Conservation (phyloP, 1,284 basidiomycete genomes). For the Cryptococcus hybrid region DNA sequence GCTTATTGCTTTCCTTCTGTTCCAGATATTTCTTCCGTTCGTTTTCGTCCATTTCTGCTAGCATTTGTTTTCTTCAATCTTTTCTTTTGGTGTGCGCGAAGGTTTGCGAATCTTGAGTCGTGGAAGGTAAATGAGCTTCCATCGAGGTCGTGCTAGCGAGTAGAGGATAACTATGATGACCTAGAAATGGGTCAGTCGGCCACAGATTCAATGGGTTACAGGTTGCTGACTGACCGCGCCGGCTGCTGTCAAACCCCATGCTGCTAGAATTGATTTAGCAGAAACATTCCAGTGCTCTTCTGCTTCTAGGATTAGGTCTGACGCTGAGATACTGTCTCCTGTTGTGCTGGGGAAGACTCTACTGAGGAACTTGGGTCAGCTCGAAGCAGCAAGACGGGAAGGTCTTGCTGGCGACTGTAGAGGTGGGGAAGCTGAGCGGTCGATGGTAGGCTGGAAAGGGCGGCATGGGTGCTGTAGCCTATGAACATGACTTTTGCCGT, state of each 20-base stretch:
- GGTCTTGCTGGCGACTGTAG: no score
- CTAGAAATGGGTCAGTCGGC: conserved; percentile 5
- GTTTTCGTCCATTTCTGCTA: background rate
- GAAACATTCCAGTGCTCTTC: conserved; percentile 31
- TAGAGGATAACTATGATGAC: conserved; percentile 17
- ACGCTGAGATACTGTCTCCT: conserved; percentile 13
- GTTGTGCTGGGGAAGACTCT: background rate
- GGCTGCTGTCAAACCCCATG: conserved; percentile 17
- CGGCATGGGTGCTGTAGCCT: no score
- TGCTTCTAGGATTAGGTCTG: conserved; percentile 19
- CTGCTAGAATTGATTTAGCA: conserved; percentile 22
- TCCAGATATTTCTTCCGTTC: background rate
- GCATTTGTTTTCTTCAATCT: background rate
- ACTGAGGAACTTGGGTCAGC: no score
- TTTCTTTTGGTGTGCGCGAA: conserved; percentile 2
- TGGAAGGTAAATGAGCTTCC: conserved; percentile 16
- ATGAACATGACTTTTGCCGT: no score
- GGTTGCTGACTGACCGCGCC: conserved; percentile 14
- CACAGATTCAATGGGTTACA: background rate
- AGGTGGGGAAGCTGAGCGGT: no score
- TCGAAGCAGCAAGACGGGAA: no score
- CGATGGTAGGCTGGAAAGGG: no score
- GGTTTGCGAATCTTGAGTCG: conserved; percentile 15
- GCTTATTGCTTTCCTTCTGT: conserved; percentile 6
- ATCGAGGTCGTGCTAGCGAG: conserved; percentile 9